Conservation (phyloP, 2,329 filamentous ascomycete genomes). For the Diaporthe destruens region DNA sequence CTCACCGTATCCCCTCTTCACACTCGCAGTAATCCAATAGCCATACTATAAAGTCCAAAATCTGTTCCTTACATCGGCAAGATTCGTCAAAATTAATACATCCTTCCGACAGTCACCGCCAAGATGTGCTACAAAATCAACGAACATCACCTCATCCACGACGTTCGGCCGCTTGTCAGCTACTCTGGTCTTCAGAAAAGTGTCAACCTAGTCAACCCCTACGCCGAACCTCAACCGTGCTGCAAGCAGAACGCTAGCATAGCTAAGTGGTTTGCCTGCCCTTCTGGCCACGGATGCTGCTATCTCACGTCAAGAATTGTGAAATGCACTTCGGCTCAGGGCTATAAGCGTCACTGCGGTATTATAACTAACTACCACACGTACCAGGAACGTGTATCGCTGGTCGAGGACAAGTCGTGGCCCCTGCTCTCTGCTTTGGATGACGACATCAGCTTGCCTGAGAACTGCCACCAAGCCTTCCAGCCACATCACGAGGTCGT, state of each 20-base stretch:
- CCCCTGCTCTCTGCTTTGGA: neutral
- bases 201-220: constrained; percentile 1
- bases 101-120: neutral
- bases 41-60: neutral
- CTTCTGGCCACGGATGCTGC: neutral
- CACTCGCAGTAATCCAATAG: neutral
- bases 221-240: neutral
- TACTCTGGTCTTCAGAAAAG: neutral
- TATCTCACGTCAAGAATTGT: neutral
- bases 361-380: neutral
- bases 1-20: neutral
- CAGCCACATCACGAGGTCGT: neutral
- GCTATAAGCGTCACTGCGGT: neutral
- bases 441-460: neutral
- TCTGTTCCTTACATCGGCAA: constrained; percentile 3
- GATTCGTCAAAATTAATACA: neutral
- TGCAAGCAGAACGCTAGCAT: neutral
- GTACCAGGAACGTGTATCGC: neutral
- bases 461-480: neutral
- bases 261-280: neutral
- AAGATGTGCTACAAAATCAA: constrained; percentile 19
- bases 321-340: neutral
- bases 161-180: neutral
- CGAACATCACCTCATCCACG: neutral
- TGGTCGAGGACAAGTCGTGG: neutral